Evolutionary conservation across 2,329 filamentous ascomycete genomes (phyloP).

Genomic region (Colletotrichum sp.): DNA sequence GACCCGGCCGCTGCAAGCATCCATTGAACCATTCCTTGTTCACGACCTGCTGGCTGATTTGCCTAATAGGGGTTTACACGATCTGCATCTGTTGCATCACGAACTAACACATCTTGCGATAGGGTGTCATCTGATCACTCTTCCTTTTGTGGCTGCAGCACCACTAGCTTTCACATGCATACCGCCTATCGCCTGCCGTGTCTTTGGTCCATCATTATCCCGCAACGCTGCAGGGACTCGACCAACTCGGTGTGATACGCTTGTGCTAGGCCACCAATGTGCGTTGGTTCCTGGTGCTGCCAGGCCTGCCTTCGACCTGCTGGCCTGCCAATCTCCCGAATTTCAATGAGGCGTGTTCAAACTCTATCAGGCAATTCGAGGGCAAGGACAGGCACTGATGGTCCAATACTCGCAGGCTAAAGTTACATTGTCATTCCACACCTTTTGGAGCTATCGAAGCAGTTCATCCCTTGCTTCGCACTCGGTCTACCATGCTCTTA

Average conservation of each 20-base stretch:
- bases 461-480: constrained; percentile 12
- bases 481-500: not conserved
- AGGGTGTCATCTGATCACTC: constrained; percentile 8
- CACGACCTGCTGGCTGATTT: not conserved
- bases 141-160: constrained; percentile 12
- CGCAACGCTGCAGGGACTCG: constrained; percentile 1
- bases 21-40: not conserved
- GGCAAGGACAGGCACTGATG: not conserved
- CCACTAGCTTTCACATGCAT: not conserved
- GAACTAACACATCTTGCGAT: not conserved
- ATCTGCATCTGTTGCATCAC: constrained; percentile 4
- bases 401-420: not conserved
- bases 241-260: not conserved
- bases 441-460: not conserved
- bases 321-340: not conserved
- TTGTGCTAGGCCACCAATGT: not conserved
- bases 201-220: not conserved
- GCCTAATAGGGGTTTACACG: not conserved
- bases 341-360: not conserved
- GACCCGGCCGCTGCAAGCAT: not conserved
- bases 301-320: not conserved
- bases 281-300: not conserved
- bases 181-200: not conserved
- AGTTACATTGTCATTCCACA: not conserved
- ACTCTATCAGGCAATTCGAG: not conserved